Conservation (phyloP, 2,329 filamentous ascomycete species). For the Diaporthe helianthi region DNA sequence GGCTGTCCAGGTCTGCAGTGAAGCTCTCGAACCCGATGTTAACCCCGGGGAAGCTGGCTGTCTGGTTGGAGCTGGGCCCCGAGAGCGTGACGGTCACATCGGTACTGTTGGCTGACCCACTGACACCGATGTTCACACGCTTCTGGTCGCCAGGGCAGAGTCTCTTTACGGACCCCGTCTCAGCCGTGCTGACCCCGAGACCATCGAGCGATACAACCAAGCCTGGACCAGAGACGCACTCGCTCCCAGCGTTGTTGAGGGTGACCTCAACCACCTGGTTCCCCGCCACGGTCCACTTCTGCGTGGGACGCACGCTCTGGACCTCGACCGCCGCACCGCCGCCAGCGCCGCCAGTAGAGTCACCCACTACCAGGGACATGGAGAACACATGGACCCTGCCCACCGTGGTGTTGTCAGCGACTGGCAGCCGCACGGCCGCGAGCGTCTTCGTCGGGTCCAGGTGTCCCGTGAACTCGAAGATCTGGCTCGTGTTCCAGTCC, state of each 20-base stretch:
- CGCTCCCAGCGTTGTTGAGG: conserved; percentile 46
- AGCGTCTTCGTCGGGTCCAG: conserved; percentile 49
- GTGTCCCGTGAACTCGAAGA: conserved; percentile 52
- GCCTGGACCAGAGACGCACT: conserved; percentile 45
- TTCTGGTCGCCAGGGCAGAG: conserved; percentile 54
- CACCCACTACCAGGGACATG: conserved; percentile 45
- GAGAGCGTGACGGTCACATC: conserved; percentile 39
- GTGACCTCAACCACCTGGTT: conserved; percentile 51
- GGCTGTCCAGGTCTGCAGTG: conserved; percentile 44
- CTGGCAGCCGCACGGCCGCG: conserved; percentile 49
- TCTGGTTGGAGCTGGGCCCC: conserved; percentile 33
- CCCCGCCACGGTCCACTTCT: conserved; percentile 47
- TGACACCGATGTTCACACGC: conserved; percentile 46
- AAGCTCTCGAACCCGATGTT: conserved; percentile 47
- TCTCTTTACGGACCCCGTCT: conserved; percentile 47
- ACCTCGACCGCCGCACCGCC: conserved; percentile 39
- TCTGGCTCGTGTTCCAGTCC: conserved; percentile 52
- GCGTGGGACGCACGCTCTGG: conserved; percentile 51
- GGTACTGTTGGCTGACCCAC: conserved; percentile 37
- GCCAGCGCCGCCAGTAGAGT: not conserved
- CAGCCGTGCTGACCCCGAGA: conserved; percentile 51
- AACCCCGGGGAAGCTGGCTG: conserved; percentile 37
- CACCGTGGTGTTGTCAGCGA: conserved; percentile 44
- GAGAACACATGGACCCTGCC: conserved; percentile 53
- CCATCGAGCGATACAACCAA: conserved; percentile 43